Evolutionary conservation across 768 basidiomycete genomes (phyloP).

Genomic region (Paxillus involutus): DNA sequence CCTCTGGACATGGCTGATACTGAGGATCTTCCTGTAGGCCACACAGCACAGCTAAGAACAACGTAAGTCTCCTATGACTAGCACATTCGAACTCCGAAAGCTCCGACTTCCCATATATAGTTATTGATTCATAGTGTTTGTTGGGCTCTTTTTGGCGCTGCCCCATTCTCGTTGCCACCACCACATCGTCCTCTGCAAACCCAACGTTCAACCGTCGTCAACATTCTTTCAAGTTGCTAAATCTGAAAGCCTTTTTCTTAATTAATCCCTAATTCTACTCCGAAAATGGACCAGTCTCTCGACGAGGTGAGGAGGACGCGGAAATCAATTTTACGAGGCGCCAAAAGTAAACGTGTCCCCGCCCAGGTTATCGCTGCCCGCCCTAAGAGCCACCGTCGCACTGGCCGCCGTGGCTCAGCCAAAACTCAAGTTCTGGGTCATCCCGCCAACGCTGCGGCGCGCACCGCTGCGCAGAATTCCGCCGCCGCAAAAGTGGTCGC

Average conservation of each 20-base stretch:
- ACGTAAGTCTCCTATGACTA: background rate
- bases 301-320: conserved; percentile 61
- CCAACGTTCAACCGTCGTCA: background rate
- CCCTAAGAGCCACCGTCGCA: conserved; percentile 43
- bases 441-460: conserved; percentile 47
- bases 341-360: conserved; percentile 20
- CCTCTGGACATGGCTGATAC: conserved; percentile 47
- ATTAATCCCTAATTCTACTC: background rate
- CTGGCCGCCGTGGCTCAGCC: conserved; percentile 44
- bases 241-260: background rate
- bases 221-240: background rate
- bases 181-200: conserved; percentile 1
- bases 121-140: background rate
- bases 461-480: conserved; percentile 50
- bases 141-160: conserved; percentile 14
- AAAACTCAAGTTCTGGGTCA: conserved; percentile 65
- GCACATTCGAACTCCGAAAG: conserved; percentile 23
- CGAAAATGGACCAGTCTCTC: conserved; percentile 77
- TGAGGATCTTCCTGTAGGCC: background rate
- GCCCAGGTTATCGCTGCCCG: conserved; percentile 66
- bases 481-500: conserved; percentile 42
- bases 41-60: too few species aligned
- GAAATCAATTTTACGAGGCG: conserved; percentile 10
- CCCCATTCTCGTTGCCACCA: conserved; percentile 30
- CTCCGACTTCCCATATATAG: conserved; percentile 26